phyloP scores from a whole-genome alignment of 1,139 yeast genomes.

The Yamadazyma friedrichii region DNA sequence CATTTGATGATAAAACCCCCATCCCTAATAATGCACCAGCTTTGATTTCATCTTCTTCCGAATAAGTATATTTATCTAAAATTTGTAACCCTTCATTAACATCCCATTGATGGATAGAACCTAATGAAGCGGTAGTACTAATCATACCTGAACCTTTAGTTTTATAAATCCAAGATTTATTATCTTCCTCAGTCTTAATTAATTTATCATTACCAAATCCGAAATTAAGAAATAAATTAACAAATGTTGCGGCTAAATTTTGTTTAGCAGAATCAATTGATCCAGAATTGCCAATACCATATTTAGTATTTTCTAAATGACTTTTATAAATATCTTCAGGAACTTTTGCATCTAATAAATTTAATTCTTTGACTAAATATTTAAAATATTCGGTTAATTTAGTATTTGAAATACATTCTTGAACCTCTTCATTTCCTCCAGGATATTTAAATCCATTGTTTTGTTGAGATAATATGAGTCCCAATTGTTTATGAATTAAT shows the following conservation, averaged over 20 bases:
- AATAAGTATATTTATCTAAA: conserved; percentile 84
- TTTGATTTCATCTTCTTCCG: conserved; percentile 81
- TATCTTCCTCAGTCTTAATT: conserved; percentile 70
- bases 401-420: conserved; percentile 81
- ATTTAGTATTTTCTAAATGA: conserved; percentile 72
- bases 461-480: conserved; percentile 85
- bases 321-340: conserved; percentile 96
- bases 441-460: conserved; percentile 71
- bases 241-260: conserved; percentile 93
- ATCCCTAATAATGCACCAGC: conserved; percentile 97
- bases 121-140: conserved; percentile 92
- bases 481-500: conserved; percentile 82
- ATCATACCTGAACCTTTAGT: conserved; percentile 92
- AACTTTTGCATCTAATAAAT: conserved; percentile 82
- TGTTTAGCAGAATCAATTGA: conserved; percentile 94
- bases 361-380: conserved; percentile 82
- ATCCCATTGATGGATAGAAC: conserved; percentile 91
- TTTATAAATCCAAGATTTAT: conserved; percentile 83
- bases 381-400: conserved; percentile 76
- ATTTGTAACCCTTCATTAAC: conserved; percentile 84
- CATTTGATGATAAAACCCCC: conserved; percentile 92
- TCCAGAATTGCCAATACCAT: conserved; percentile 56
- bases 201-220: conserved; percentile 89
- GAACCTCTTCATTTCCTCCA: conserved; percentile 71
- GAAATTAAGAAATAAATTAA: conserved; percentile 84